phyloP scores from a whole-genome alignment of 495 filamentous ascomycete genomes.

The Podospora pseudoanserina region DNA sequence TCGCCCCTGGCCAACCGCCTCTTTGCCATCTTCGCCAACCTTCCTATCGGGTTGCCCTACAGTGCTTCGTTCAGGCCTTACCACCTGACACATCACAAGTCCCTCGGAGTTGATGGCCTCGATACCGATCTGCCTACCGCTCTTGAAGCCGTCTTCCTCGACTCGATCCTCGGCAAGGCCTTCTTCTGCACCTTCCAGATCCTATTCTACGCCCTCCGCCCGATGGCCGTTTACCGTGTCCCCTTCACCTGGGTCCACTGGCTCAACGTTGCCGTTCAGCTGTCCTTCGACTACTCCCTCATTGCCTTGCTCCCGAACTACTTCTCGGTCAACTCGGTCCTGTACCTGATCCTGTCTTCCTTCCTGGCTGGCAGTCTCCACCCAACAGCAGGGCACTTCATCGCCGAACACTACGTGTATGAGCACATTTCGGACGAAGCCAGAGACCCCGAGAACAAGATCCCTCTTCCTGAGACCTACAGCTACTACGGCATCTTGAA shows the following conservation, averaged over 20 bases:
- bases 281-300: conserved; percentile 72
- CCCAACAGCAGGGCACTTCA: conserved; percentile 96
- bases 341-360: conserved; percentile 78
- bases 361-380: conserved; percentile 94
- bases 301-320: conserved; percentile 42
- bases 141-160: conserved; percentile 86
- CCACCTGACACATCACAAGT: conserved; percentile 99
- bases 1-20: conserved; percentile 79
- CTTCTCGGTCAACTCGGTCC: conserved; percentile 56
- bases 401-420: conserved; percentile 99
- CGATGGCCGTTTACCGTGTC: conserved; percentile 88
- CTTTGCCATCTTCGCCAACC: conserved; percentile 87
- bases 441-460: conserved; percentile 54
- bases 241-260: conserved; percentile 83
- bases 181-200: conserved; percentile 99
- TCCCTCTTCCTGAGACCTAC: conserved; percentile 86
- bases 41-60: conserved; percentile 94
- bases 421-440: conserved; percentile 58
- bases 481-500: conserved; percentile 96
- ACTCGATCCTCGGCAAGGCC: conserved; percentile 94
- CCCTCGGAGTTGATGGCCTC: conserved; percentile 90
- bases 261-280: conserved; percentile 71
- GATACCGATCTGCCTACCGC: conserved; percentile 95
- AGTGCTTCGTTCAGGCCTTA: conserved; percentile 97
- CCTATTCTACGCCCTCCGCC: conserved; percentile 97